These are phyloP conservation scores for Vigna unguiculata DNA, from an alignment of 306 rosid species.

Conservation along the genomic window DNA sequence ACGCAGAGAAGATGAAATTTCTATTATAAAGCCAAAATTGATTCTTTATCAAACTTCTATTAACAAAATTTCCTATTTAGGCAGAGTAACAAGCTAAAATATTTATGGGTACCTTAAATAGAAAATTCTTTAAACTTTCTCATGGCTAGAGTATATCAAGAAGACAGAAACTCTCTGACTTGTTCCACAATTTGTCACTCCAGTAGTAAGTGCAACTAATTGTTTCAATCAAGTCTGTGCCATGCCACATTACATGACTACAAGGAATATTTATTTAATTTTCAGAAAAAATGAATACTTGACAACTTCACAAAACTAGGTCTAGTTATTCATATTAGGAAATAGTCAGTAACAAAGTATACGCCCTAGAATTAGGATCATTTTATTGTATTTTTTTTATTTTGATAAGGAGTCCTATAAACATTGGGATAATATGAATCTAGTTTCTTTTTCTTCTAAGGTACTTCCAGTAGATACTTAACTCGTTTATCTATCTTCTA, in stretches of 20 bases:
- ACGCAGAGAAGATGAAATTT: slow-evolving; percentile 8
- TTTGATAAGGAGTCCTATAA: too few species aligned
- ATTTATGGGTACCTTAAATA: neutral
- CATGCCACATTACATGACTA: neutral
- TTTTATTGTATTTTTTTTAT: too few species aligned
- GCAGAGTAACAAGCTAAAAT: neutral
- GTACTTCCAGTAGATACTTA: too few species aligned
- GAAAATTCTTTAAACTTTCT: slow-evolving; percentile 1
- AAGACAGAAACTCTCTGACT: neutral
- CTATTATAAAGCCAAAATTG: neutral
- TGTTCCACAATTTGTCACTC: neutral
- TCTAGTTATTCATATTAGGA: too few species aligned
- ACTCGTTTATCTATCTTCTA: too few species aligned
- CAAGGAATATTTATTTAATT: neutral
- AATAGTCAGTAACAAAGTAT: too few species aligned
- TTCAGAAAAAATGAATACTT: neutral
- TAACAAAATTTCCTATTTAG: neutral
- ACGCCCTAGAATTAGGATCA: too few species aligned
- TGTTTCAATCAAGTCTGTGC: neutral
- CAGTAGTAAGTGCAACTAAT: neutral
- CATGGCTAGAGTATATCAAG: neutral
- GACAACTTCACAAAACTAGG: neutral
- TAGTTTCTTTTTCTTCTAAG: too few species aligned
- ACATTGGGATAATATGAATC: too few species aligned
- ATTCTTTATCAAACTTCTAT: neutral